Conservation (phyloP, 257 asterid genomes). For the Datura wrightii region DNA sequence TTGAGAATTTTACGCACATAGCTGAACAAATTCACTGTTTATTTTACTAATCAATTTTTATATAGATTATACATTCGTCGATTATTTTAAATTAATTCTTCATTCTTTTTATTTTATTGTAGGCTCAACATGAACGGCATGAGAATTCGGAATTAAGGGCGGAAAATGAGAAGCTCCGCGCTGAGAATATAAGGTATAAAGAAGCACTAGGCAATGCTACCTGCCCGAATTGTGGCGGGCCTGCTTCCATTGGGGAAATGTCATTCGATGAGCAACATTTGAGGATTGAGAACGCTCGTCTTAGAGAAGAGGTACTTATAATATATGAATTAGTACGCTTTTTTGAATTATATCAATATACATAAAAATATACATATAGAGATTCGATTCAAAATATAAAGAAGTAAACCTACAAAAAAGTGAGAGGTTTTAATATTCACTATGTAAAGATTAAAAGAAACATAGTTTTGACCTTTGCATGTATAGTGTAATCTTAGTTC, state of each 20-base stretch:
- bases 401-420: no score
- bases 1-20: no score
- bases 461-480: no score
- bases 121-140: constrained; percentile 75
- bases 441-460: no score
- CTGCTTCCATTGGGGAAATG: constrained; percentile 77
- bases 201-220: constrained; percentile 68
- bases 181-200: constrained; percentile 67
- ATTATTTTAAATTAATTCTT: no score
- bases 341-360: no score
- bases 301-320: constrained; percentile 66
- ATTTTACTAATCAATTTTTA: no score
- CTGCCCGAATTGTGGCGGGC: constrained; percentile 75
- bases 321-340: background rate
- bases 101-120: background rate
- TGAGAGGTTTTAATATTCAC: no score
- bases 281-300: constrained; percentile 74
- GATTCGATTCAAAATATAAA: background rate
- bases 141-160: constrained; percentile 65
- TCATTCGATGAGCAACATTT: constrained; percentile 76
- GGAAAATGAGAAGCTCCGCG: constrained; percentile 74
- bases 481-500: background rate
- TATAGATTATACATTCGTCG: no score
- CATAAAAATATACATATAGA: background rate
- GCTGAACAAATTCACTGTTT: no score